These are phyloP conservation scores for Elaphomyces granulatus DNA, from an alignment of 495 filamentous ascomycete genomes.

Conservation along the genomic window DNA sequence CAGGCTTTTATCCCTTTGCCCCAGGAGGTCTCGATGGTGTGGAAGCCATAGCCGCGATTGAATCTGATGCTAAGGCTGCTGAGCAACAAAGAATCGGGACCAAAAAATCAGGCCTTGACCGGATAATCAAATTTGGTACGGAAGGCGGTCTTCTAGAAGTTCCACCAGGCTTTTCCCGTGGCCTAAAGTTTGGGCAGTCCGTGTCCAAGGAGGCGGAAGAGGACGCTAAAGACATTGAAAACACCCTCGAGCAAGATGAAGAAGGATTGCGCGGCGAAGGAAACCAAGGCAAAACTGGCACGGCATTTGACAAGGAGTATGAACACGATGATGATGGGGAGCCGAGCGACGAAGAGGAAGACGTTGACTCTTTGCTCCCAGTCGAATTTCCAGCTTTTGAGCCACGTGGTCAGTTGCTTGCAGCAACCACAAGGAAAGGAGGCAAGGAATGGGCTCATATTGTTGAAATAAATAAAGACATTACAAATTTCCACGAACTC, in stretches of 20 bases:
- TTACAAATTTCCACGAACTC: slow-evolving; percentile 79
- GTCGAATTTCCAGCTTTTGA: slow-evolving; percentile 88
- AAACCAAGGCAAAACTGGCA: slow-evolving; percentile 11
- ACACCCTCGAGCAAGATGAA: slow-evolving; percentile 57
- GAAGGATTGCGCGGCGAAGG: slow-evolving; percentile 12
- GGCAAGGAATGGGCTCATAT: slow-evolving; percentile 94
- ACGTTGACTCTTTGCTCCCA: slow-evolving; percentile 81
- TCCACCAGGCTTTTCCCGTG: slow-evolving; percentile 70
- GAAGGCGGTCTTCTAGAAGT: slow-evolving; percentile 69
- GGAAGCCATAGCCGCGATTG: slow-evolving; percentile 62
- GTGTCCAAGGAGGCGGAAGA: slow-evolving; percentile 39
- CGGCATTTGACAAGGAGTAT: slow-evolving; percentile 8
- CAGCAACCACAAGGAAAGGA: slow-evolving; percentile 53
- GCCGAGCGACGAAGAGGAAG: slow-evolving; percentile 45
- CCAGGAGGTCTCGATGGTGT: slow-evolving; percentile 83
- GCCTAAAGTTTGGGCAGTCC: slow-evolving; percentile 57
- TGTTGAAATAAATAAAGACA: slow-evolving; percentile 83
- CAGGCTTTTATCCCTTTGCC: slow-evolving; percentile 91
- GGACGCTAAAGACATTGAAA: slow-evolving; percentile 56
- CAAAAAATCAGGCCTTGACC: slow-evolving; percentile 42
- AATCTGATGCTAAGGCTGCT: slow-evolving; percentile 42
- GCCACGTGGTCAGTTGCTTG: slow-evolving; percentile 61
- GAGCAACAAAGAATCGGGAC: slow-evolving; percentile 30
- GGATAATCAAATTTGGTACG: slow-evolving; percentile 64
- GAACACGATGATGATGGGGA: slow-evolving; percentile 25